These are phyloP conservation scores for Colletotrichum nymphaeae DNA, from an alignment of 2,329 filamentous ascomycete species.

Conservation along the genomic window DNA sequence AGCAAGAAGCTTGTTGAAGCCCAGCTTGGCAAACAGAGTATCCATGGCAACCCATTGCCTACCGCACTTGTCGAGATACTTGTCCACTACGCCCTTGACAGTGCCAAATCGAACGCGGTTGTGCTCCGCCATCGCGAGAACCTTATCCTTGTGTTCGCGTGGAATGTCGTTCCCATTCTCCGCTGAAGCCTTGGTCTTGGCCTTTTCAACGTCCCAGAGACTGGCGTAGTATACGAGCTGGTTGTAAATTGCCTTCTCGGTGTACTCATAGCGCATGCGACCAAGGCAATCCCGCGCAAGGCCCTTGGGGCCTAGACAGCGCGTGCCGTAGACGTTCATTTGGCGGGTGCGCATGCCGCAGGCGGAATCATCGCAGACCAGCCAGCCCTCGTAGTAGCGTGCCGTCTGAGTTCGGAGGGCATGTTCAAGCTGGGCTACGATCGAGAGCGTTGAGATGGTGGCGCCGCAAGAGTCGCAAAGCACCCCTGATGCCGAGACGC, in stretches of 20 bases:
- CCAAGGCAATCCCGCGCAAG: constrained; percentile 87
- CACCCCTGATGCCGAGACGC: constrained; percentile 80
- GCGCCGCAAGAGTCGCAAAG: constrained; percentile 75
- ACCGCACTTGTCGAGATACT: constrained; percentile 89
- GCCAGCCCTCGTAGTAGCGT: constrained; percentile 92
- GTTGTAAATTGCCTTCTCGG: constrained; percentile 93
- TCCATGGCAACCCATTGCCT: constrained; percentile 96
- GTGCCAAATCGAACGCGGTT: constrained; percentile 85
- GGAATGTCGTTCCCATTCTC: constrained; percentile 49
- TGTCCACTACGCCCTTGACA: constrained; percentile 81
- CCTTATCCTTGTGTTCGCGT: constrained; percentile 67
- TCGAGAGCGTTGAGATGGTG: constrained; percentile 74
- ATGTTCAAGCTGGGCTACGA: constrained; percentile 88
- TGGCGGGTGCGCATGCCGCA: constrained; percentile 90
- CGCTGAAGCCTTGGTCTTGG: constrained; percentile 60
- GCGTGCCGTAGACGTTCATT: constrained; percentile 91
- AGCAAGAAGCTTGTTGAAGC: constrained; percentile 55
- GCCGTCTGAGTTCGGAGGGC: constrained; percentile 83
- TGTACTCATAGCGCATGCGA: constrained; percentile 87
- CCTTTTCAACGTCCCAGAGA: constrained; percentile 91
- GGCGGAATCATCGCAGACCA: constrained; percentile 88
- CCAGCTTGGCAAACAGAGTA: constrained; percentile 79
- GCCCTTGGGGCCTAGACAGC: constrained; percentile 88
- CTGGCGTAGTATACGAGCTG: constrained; percentile 89
- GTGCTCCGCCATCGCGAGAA: constrained; percentile 80